Percentiles rank a stretch among this genome's conserved stretches.
Evolutionary conservation across 495 filamentous ascomycete genomes (phyloP).

Genomic region (Neurospora pannonica): DNA sequence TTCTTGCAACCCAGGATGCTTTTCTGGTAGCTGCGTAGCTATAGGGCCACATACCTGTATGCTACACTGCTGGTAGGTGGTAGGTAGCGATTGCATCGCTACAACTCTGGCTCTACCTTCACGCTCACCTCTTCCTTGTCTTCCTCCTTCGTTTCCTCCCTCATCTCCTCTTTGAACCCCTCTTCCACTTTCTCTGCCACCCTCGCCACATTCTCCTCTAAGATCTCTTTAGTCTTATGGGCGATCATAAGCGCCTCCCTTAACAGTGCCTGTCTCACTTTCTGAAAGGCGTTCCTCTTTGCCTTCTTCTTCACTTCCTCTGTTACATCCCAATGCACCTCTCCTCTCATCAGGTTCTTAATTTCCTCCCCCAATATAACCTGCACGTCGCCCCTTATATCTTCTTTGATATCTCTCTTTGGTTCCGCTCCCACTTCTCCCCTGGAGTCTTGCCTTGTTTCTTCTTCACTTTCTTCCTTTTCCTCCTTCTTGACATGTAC

Average conservation of each 20-base stretch:
- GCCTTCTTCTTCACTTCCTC: not conserved
- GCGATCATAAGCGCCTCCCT: rapidly evolving
- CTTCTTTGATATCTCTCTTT: not conserved
- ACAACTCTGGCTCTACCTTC: not conserved
- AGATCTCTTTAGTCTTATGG: not conserved
- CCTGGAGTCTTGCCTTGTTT: not conserved
- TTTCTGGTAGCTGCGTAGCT: too few species aligned
- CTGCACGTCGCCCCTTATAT: not conserved
- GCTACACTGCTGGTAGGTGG: too few species aligned
- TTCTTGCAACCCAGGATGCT: too few species aligned
- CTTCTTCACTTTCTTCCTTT: not conserved
- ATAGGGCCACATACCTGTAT: too few species aligned
- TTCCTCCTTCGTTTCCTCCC: not conserved
- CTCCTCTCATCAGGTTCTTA: not conserved
- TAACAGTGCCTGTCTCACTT: rapidly evolving
- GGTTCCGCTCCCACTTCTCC: not conserved
- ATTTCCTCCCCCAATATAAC: not conserved
- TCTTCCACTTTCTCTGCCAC: not conserved
- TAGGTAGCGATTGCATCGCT: not conserved
- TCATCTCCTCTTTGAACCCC: not conserved
- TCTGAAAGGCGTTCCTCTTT: rapidly evolving
- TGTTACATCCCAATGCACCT: rapidly evolving
- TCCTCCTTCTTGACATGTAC: not conserved
- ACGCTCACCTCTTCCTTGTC: not conserved
- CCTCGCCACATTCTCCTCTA: not conserved